phyloP scores from a whole-genome alignment of 164 flowering plant genomes.

The Dillenia suffruticosa region DNA sequence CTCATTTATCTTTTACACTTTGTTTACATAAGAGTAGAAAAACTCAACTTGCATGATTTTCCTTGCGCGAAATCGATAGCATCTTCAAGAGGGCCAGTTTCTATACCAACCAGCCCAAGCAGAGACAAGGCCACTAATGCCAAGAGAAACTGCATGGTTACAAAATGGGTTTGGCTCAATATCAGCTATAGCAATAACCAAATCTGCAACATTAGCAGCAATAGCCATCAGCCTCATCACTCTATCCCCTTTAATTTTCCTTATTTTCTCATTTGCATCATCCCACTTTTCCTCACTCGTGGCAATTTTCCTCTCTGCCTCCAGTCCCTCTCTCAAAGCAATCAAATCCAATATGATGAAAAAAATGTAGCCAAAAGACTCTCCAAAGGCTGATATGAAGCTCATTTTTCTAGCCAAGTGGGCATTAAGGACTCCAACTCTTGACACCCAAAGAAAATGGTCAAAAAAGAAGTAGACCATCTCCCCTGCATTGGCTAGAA shows the following conservation, averaged over 20 bases:
- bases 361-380: slow-evolving; percentile 80
- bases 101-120: slow-evolving; percentile 99
- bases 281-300: background rate
- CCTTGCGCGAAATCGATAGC: no score
- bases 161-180: slow-evolving; percentile 92
- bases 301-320: slow-evolving; percentile 34
- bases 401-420: slow-evolving; percentile 66
- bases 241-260: slow-evolving; percentile 62
- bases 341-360: slow-evolving; percentile 66
- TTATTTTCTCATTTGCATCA: slow-evolving; percentile 23
- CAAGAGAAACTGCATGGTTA: slow-evolving; percentile 78
- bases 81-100: slow-evolving; percentile 77
- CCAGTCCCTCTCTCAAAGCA: slow-evolving; percentile 43
- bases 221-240: slow-evolving; percentile 90
- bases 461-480: slow-evolving; percentile 98
- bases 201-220: slow-evolving; percentile 85
- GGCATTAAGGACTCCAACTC: slow-evolving; percentile 66
- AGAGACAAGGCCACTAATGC: slow-evolving; percentile 91
- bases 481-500: slow-evolving; percentile 77
- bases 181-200: slow-evolving; percentile 81
- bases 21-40: no score
- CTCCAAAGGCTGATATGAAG: slow-evolving; percentile 91
- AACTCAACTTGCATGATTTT: no score
- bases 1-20: no score
- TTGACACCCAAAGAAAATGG: slow-evolving; percentile 80